Base-by-base conservation (phyloP, 139 green algal species). In the Coelastrella sp. region DNA sequence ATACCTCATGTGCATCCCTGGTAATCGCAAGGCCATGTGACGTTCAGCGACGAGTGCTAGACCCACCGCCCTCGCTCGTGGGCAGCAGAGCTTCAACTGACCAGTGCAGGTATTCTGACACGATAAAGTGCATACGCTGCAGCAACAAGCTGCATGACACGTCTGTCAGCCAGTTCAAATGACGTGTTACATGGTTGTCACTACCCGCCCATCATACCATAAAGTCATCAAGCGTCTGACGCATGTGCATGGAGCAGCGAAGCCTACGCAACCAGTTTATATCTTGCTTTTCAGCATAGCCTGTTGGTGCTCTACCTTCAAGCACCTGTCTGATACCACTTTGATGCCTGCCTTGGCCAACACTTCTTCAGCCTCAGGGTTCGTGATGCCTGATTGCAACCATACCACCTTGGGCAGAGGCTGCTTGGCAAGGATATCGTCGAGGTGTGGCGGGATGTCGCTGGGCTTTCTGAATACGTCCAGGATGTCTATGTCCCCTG, bases 311-410 rank as follows among this genome's bases (percentile, higher is more conserved):
- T 94, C 91, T 41, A 94, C 86, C 64, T 89, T 92, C 0, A 94
- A 27, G 83, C 91, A 94, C 15, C 80, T 59, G 53, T 85, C 71
- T 21, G 81, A 69, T 45, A 94, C 90, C 21, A 94, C 91, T 45
- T 87, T 71, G 30, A 94, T 94, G 17, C 91, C 91, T 21, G 80
- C 84, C 13, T 53, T 48, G 9, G 91, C 89, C 50, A 94, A 67
- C 63, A 75, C 11, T 62, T 89, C 71, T 85, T 94, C 91, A 41
- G 88, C 75, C 4, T 86, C 87, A 0, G 79, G 79, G 43, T 92
- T n/a, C 21, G 41, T 83, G 80, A 94, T 94, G 67, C 91, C 91
- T 25, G 50, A 86, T 80, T 94, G 91, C 66, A 94, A 86, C 91
- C 91, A 94, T 15, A 94, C 91, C 15, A 51, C 84, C 59, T 81